Conservation (phyloP, 2,329 filamentous ascomycete genomes). For the Colletotrichum echinochloae region DNA sequence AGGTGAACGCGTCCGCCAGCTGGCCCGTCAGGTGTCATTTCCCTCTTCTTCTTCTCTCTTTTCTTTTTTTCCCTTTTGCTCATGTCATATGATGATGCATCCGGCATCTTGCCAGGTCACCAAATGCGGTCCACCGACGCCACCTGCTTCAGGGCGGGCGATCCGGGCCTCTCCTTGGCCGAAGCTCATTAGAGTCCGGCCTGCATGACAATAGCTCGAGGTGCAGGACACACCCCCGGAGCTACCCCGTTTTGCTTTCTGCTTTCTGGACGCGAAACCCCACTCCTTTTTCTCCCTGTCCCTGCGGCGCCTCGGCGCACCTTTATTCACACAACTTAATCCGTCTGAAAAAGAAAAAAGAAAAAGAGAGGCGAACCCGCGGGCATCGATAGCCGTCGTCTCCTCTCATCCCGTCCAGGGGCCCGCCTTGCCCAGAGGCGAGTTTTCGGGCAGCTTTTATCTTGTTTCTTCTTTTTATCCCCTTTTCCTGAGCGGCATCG, state of each 20-base stretch:
- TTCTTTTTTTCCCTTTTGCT: background rate
- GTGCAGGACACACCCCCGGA: background rate
- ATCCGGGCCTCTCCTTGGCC: background rate
- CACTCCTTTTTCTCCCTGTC: conserved; percentile 10
- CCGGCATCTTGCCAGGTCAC: background rate
- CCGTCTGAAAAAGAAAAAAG: conserved; percentile 30
- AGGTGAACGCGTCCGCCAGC: background rate
- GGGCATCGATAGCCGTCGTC: conserved; percentile 13
- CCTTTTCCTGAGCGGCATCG: background rate
- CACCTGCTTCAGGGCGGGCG: background rate
- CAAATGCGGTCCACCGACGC: background rate
- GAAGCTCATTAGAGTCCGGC: conserved; percentile 1
- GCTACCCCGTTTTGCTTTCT: background rate
- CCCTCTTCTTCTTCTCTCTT: too few species aligned
- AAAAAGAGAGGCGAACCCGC: conserved; percentile 1
- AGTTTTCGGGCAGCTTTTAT: conserved; percentile 22
- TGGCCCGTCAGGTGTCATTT: too few species aligned
- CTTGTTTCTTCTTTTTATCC: background rate
- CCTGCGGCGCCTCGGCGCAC: background rate
- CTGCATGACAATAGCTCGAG: background rate
- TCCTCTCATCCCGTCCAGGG: conserved; percentile 16
- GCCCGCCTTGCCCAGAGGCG: conserved; percentile 4
- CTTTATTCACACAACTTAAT: background rate
- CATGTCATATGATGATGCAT: too few species aligned
- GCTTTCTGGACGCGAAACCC: background rate